These are phyloP conservation scores for carrot (Daucus carota) DNA, from an alignment of 129 eudicot species.

Conservation along the genomic window DNA sequence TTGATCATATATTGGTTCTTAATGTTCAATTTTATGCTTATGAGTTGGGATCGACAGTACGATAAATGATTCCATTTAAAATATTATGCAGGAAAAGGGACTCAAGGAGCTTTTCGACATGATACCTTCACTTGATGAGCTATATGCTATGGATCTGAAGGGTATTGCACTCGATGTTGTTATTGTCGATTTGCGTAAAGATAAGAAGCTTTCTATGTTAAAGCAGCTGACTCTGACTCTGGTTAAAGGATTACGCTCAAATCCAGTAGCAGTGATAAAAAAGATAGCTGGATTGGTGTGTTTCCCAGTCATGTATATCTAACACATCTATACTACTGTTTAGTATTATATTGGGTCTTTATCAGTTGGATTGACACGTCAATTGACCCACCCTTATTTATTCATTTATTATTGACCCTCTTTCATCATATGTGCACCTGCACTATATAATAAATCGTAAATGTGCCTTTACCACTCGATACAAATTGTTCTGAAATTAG, in stretches of 20 bases:
- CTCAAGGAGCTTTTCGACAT: conserved; percentile 64
- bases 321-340: background rate
- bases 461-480: background rate
- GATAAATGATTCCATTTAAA: background rate
- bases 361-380: background rate
- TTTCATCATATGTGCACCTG: background rate
- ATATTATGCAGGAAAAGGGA: conserved; percentile 57
- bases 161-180: conserved; percentile 59
- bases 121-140: conserved; percentile 74
- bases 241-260: conserved; percentile 55
- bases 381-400: background rate
- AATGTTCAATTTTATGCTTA: background rate
- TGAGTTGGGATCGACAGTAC: background rate
- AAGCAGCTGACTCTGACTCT: conserved; percentile 71
- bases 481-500: background rate
- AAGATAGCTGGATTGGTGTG: conserved; percentile 76
- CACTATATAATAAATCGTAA: background rate
- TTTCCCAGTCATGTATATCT: conserved; percentile 4
- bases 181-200: conserved; percentile 59
- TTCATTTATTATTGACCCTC: background rate
- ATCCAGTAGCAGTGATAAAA: conserved; percentile 50
- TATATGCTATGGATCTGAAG: conserved; percentile 46
- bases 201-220: conserved; percentile 73
- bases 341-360: background rate
- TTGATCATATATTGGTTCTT: background rate